A percentile compares a stretch with the other conserved stretches of the same genome.
phyloP scores from a whole-genome alignment of 2,329 filamentous ascomycete genomes.

The Hysterium pulicare region DNA sequence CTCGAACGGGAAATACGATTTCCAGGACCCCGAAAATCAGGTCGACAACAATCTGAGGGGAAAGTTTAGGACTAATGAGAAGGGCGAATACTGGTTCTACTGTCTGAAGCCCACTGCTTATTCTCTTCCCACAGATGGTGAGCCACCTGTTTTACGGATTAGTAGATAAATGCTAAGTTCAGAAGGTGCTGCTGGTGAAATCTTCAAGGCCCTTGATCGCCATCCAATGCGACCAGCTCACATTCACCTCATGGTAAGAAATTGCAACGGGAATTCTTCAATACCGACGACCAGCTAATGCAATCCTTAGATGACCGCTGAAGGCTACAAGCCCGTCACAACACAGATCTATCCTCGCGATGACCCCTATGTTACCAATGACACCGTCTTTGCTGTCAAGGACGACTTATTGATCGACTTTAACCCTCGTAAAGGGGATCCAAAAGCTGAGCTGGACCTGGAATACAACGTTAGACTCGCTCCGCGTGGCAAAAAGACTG shows the following conservation, averaged over 20 bases:
- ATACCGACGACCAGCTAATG: too few relatives aligned
- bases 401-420: slow-evolving; percentile 59
- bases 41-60: slow-evolving; percentile 70
- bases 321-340: slow-evolving; percentile 55
- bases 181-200: slow-evolving; percentile 49
- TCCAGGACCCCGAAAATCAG: slow-evolving; percentile 71
- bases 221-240: slow-evolving; percentile 61
- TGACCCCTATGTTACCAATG: slow-evolving; percentile 56
- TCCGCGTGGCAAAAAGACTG: slow-evolving; percentile 31
- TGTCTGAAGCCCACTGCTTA: slow-evolving; percentile 73
- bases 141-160: slow-evolving; percentile 6
- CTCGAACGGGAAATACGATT: slow-evolving; percentile 72
- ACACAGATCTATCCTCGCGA: slow-evolving; percentile 59
- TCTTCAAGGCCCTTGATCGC: slow-evolving; percentile 54
- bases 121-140: slow-evolving; percentile 63
- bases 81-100: slow-evolving; percentile 71
- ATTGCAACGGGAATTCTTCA: too few relatives aligned
- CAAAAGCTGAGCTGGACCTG: slow-evolving; percentile 57
- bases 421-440: slow-evolving; percentile 48
- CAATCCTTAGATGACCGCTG: slow-evolving; percentile 44
- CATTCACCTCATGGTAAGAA: slow-evolving; percentile 51
- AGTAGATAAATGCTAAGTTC: background rate
- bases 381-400: slow-evolving; percentile 62
- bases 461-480: slow-evolving; percentile 60
- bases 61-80: slow-evolving; percentile 68